phyloP scores from a whole-genome alignment of 306 rosid species.

The Prunus campanulata region DNA sequence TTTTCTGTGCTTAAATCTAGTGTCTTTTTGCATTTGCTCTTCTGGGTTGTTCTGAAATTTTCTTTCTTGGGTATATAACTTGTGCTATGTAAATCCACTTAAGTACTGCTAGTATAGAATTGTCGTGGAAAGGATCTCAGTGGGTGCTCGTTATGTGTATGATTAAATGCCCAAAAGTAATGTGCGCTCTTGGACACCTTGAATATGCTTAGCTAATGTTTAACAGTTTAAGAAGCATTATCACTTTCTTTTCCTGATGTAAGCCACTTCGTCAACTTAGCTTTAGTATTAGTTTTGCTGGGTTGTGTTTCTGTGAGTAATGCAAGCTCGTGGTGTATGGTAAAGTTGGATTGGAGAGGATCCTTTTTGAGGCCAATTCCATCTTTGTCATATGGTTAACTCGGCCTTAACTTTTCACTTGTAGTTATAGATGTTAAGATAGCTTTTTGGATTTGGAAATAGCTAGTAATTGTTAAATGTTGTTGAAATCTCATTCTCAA shows the following conservation, averaged over 20 bases:
- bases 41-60: neutral
- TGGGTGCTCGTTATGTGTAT: conserved; percentile 41
- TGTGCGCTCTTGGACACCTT: neutral
- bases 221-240: neutral
- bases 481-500: neutral
- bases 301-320: neutral
- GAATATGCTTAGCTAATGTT: neutral
- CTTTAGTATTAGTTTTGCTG: neutral
- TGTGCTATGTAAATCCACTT: neutral
- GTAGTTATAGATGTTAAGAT: neutral
- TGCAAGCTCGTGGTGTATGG: neutral
- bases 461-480: neutral
- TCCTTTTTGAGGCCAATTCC: neutral
- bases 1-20: neutral
- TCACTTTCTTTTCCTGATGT: neutral
- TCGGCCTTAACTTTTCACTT: neutral
- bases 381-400: neutral
- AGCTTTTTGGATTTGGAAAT: neutral
- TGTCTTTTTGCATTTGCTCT: conserved; percentile 5
- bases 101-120: neutral
- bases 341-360: neutral
- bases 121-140: neutral
- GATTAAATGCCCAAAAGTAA: conserved; percentile 33
- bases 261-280: neutral
- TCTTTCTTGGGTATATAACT: neutral